These are phyloP conservation scores for Macroventuria anomochaeta DNA, from an alignment of 2,329 filamentous ascomycete species.

Conservation along the genomic window DNA sequence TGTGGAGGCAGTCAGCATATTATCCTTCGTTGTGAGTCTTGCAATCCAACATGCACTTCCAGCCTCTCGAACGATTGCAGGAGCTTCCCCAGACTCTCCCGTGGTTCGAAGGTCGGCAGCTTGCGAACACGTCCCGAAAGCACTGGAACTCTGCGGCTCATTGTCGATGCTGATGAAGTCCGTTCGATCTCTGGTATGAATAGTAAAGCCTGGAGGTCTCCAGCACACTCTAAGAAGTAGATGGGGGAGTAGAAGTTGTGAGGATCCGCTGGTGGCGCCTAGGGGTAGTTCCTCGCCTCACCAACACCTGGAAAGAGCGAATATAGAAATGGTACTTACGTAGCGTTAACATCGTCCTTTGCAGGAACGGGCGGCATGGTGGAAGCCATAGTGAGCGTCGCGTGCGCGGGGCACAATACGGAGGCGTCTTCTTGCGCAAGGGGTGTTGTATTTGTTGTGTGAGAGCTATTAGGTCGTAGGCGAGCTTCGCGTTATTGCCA, in stretches of 20 bases:
- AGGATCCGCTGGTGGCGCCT: no score
- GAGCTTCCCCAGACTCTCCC: not conserved
- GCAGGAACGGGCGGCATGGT: slow-evolving; percentile 55
- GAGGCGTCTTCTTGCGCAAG: slow-evolving; percentile 40
- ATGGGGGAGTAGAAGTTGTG: no score
- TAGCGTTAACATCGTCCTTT: slow-evolving; percentile 66
- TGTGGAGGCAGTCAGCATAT: slow-evolving; percentile 49
- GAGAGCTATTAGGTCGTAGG: not conserved
- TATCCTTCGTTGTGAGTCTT: not conserved
- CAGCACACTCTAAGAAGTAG: not conserved
- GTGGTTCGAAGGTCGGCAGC: not conserved
- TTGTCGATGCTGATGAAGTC: no score
- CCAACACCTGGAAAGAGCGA: not conserved
- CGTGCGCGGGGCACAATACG: slow-evolving; percentile 17
- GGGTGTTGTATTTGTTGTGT: slow-evolving; percentile 7
- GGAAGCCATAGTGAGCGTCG: slow-evolving; percentile 38
- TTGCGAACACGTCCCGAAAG: not conserved
- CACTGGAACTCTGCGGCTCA: not conserved
- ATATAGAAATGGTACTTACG: slow-evolving; percentile 57
- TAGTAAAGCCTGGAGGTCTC: not conserved
- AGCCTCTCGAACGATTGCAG: not conserved
- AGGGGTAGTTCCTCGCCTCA: no score
- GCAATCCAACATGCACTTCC: not conserved
- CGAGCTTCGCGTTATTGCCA: not conserved
- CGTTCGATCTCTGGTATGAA: not conserved